phyloP scores from a whole-genome alignment of 2,329 filamentous ascomycete genomes.

The Cercospora canescens region DNA sequence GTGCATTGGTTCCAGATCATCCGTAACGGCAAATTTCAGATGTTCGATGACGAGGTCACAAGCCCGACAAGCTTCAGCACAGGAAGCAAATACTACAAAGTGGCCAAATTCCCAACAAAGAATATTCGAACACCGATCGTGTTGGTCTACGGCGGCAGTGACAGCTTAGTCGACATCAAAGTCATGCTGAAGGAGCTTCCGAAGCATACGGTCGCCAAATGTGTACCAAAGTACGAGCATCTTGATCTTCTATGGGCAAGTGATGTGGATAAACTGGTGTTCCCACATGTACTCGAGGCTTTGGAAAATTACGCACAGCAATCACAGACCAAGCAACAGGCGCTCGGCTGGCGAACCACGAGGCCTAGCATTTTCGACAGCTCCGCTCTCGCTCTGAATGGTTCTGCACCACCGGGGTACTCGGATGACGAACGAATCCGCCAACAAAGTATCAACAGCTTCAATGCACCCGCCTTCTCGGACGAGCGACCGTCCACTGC shows the following conservation, averaged over 20 bases:
- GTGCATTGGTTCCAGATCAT: constrained; percentile 99
- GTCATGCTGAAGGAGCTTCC: constrained; percentile 91
- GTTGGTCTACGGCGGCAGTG: constrained; percentile 87
- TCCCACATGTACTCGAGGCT: constrained; percentile 88
- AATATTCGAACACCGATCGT: constrained; percentile 97
- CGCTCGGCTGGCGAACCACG: constrained; percentile 22
- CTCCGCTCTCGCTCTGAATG: constrained; percentile 18
- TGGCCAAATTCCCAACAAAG: constrained; percentile 91
- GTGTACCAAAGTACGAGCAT: constrained; percentile 92
- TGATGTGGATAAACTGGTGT: constrained; percentile 81
- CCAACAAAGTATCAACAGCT: constrained; percentile 14
- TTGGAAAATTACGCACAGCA: constrained; percentile 63
- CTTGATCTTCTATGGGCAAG: constrained; percentile 94
- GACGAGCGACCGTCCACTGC: constrained; percentile 24
- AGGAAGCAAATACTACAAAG: constrained; percentile 85
- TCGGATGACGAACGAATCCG: constrained; percentile 29
- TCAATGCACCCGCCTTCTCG: constrained; percentile 20
- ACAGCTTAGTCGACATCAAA: constrained; percentile 90
- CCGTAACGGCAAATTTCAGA: constrained; percentile 91
- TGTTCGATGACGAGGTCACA: constrained; percentile 95
- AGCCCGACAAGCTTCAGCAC: constrained; percentile 70
- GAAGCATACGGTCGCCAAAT: constrained; percentile 76
- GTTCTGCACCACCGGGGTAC: constrained; percentile 31
- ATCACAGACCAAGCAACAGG: constrained; percentile 25
- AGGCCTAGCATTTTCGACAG: constrained; percentile 28